Evolutionary conservation across 345 rosid genomes (phyloP), one percentile per base, ranked within the genome.

Genomic region (Lepidium africanum): DNA sequence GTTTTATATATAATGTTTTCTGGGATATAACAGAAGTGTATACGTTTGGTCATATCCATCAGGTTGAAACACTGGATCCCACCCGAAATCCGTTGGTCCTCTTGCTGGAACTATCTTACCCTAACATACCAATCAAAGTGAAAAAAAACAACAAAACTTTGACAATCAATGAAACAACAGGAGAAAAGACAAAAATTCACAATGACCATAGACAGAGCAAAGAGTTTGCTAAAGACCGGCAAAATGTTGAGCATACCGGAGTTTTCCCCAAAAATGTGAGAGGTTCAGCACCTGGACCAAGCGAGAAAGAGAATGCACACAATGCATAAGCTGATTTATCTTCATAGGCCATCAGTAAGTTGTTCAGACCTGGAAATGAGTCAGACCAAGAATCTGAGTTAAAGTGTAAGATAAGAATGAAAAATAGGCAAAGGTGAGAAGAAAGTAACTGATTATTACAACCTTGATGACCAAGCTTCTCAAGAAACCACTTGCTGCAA

Each of bases 1-100:
- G 46, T 47, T 40, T 14, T 9, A 30, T 21, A 30, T 21, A 9
- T 3, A 41, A 54, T 19, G 40, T 17, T 3, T 36, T 10, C 21
- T 17, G 39, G 39, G 46, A 33, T 61, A 42, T 14, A 39, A 10
- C 3, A 72, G 4, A 32, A 30, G 52, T 70, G 46, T 81, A 30
- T 30, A 91, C 96, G 96, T 91, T 73, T 76, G 86, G 27, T 86
- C 86, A 68, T 87, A 87, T 65, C 90, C 93, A 70, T 91, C 93
- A 3, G 97, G 99, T 76, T 91, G 84, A 76, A 91, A 94, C 67
- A 94, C 75, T 41, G 97, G 96, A 82, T 89, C 99, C 99, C 97
- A 94, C 73, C 97, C 99, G 65, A 94, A 91, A 78, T 87, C 93
- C 53, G 66, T 81, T 7, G 93, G 92, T 69, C 99, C 99, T 75